Base-by-base conservation (phyloP, 225 moss, liverwort and hornwort species). In the Ulota crispa region DNA sequence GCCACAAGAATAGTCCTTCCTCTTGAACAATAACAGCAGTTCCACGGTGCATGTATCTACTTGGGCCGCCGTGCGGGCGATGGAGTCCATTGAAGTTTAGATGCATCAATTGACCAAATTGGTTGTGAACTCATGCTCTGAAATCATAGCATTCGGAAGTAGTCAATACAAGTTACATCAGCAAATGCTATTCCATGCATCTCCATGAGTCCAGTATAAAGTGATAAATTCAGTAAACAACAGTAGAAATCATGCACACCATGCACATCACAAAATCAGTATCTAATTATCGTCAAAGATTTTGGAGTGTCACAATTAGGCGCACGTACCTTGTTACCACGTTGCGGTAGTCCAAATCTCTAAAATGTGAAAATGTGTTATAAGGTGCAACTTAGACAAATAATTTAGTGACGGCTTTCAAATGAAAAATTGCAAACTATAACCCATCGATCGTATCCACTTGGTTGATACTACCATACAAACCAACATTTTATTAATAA, bases 41-140 rank as follows among this genome's bases (percentile, higher is more conserved):
- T 50, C 10, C 10, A 43, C 65, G 9, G 55, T 15, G 54, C 56
- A 76, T 24, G 10, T 7, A 42, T 52, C 78, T 86, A 90, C 80
- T 83, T 85, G 26, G 84, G 86, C 71, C 89, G 92, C 84, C 89
- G 88, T 26, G 57, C 67, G 0, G 78, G 84, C 79, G 94, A 85
- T 59, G 96, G 94, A 72, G 86, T 93, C 96, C 96, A 96, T n/a
- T 89, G 91, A 59, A 96, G 87, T 84, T 93, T 93, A 19, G 87
- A 53, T 23, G 84, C 60, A 78, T 96, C 96, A n/a, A 96, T 93
- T 55, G 92, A 86, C 92, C 93, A 96, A 75, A 86, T 94, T 37
- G 93, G 89, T 70, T 92, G 91, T 56, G 83, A 75, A 61, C 89
- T 91, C 63, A 91, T 81, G 72, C 66, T 93, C 94, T 94, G 93